phyloP scores from a whole-genome alignment of 208 protist species.

The Leishmania lainsoni region DNA sequence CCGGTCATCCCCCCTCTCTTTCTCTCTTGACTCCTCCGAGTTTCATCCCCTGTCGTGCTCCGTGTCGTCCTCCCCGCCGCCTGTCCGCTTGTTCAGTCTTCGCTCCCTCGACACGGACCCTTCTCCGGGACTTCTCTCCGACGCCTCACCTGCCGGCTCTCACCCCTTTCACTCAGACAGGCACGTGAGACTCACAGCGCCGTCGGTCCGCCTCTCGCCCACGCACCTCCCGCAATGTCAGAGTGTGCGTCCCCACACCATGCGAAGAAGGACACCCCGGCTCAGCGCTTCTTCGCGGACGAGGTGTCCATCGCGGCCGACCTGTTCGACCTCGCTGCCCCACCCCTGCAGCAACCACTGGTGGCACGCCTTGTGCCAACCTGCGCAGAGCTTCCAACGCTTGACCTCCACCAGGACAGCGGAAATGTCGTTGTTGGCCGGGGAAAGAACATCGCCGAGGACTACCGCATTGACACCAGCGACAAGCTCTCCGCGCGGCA shows the following conservation, averaged over 20 bases:
- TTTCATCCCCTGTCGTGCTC: too few species aligned
- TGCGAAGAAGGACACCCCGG: conserved; percentile 6
- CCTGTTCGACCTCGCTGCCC: conserved; percentile 77
- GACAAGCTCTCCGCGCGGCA: conserved; percentile 68
- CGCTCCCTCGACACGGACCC: not conserved
- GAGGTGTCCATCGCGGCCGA: conserved; percentile 45
- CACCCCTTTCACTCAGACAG: not conserved
- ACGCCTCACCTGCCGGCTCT: not conserved
- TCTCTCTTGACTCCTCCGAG: too few species aligned
- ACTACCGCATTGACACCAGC: conserved; percentile 55
- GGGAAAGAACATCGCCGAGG: conserved; percentile 60
- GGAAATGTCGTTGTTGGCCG: conserved; percentile 60
- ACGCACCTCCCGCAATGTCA: not conserved
- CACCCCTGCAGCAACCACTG: conserved; percentile 61
- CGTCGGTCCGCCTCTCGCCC: not conserved
- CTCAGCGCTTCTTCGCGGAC: conserved; percentile 14
- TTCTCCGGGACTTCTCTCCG: not conserved
- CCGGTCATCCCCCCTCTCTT: too few species aligned
- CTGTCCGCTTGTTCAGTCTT: not conserved
- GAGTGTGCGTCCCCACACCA: not conserved
- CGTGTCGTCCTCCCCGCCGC: not conserved
- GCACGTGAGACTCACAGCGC: not conserved
- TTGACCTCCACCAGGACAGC: conserved; percentile 52
- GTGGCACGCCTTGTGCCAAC: conserved; percentile 76
- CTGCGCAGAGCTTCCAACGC: conserved; percentile 12